These are phyloP conservation scores for Tripidium arundinaceum DNA, from an alignment of 202 grass and related monocot genomes.

Conservation along the genomic window DNA sequence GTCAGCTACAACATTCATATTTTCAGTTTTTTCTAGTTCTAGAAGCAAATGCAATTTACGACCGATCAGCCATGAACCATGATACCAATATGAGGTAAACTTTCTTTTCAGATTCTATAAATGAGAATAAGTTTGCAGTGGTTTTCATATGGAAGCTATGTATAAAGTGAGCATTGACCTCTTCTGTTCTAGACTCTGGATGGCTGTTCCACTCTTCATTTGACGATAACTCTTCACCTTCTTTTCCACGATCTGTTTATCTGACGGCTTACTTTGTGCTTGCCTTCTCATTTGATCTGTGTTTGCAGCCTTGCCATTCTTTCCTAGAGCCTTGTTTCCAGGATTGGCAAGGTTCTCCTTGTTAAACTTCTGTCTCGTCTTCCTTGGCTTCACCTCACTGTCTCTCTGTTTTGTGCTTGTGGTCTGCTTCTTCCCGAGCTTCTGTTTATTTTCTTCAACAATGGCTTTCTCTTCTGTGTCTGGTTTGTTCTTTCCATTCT, in stretches of 20 bases:
- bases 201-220: constrained; percentile 1
- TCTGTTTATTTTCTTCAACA: constrained; percentile 22
- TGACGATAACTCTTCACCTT: constrained; percentile 12
- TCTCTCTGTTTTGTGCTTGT: constrained; percentile 17
- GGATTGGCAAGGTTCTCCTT: constrained; percentile 32
- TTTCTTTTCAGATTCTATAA: no score
- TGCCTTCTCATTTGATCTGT: constrained; percentile 26
- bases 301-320: constrained; percentile 13
- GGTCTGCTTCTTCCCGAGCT: constrained; percentile 19
- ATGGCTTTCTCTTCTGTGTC: neutral
- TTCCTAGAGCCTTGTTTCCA: constrained; percentile 21
- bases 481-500: constrained; percentile 8
- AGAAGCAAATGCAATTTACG: no score
- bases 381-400: constrained; percentile 34
- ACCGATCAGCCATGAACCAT: no score
- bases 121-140: no score
- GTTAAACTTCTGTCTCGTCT: constrained; percentile 31
- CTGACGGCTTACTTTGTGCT: constrained; percentile 27
- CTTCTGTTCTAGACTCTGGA: constrained; percentile 20
- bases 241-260: constrained; percentile 20
- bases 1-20: no score
- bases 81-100: constrained; percentile 44
- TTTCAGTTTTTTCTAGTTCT: no score
- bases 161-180: no score
- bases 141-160: no score